A percentile compares a stretch with the other conserved stretches of the same genome.
These are phyloP conservation scores for Farysia itapuensis DNA, from an alignment of 1,284 basidiomycete genomes.

Conservation along the genomic window DNA sequence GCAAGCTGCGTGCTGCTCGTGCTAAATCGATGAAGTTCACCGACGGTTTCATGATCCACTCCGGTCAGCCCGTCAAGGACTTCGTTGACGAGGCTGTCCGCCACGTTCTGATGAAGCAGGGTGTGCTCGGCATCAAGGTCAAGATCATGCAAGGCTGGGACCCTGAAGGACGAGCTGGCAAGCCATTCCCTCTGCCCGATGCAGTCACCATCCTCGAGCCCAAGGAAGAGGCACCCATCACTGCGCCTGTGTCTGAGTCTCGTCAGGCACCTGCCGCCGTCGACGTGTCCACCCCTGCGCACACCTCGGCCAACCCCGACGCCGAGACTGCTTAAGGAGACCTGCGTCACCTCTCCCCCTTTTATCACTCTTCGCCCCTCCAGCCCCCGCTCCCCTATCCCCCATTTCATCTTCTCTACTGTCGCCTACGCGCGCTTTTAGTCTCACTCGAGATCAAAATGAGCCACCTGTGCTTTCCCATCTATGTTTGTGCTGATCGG, in stretches of 20 bases:
- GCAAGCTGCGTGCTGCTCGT: constrained; percentile 98
- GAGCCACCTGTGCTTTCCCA: too few species aligned
- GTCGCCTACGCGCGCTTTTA: too few species aligned
- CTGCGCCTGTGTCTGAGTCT: constrained; percentile 56
- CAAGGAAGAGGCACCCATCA: constrained; percentile 66
- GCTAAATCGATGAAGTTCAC: constrained; percentile 99
- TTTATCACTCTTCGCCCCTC: constrained; percentile 31
- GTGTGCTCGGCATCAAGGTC: constrained; percentile 99
- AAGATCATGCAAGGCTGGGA: constrained; percentile 99
- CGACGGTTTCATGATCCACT: constrained; percentile 99
- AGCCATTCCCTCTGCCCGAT: constrained; percentile 92
- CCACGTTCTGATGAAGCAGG: constrained; percentile 97
- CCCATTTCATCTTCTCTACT: constrained; percentile 22
- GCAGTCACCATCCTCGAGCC: constrained; percentile 88
- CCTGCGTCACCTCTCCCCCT: constrained; percentile 5
- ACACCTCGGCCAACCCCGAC: constrained; percentile 15
- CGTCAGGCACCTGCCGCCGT: constrained; percentile 45
- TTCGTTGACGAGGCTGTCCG: constrained; percentile 98
- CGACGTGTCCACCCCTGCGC: constrained; percentile 15
- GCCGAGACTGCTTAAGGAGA: constrained; percentile 44
- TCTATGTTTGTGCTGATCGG: too few species aligned
- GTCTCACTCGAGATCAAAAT: too few species aligned
- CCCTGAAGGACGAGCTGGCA: constrained; percentile 73
- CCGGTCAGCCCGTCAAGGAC: constrained; percentile 94
- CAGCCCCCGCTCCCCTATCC: constrained; percentile 27